Evolutionary conservation across 1,284 basidiomycete genomes (phyloP).

Genomic region (Jaminaea rosea): DNA sequence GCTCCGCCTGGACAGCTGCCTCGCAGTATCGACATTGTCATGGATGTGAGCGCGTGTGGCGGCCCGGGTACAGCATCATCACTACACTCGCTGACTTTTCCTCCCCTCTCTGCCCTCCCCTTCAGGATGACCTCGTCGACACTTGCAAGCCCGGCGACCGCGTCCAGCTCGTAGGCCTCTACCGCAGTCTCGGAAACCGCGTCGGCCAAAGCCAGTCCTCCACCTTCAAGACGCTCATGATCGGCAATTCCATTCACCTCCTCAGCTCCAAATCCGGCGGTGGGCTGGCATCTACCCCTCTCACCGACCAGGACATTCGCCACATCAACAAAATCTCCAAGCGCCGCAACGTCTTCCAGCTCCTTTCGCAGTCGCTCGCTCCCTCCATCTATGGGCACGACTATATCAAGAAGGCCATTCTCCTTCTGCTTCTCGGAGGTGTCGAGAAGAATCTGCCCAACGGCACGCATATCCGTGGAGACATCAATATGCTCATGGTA

Average conservation of each 20-base stretch:
- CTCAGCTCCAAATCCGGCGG: slow-evolving; percentile 92
- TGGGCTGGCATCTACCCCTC: slow-evolving; percentile 82
- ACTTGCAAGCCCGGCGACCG: slow-evolving; percentile 95
- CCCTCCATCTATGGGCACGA: slow-evolving; percentile 96
- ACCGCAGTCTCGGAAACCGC: slow-evolving; percentile 78
- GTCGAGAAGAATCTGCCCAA: slow-evolving; percentile 96
- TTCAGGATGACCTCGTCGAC: slow-evolving; percentile 96
- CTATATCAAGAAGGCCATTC: slow-evolving; percentile 86
- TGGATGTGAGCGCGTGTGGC: no score
- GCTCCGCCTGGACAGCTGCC: slow-evolving; percentile 95
- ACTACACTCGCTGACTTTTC: no score
- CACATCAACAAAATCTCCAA: slow-evolving; percentile 91
- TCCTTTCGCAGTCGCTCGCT: slow-evolving; percentile 88
- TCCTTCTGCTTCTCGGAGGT: slow-evolving; percentile 85
- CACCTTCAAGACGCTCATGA: slow-evolving; percentile 76
- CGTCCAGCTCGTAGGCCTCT: slow-evolving; percentile 91
- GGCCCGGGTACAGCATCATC: no score
- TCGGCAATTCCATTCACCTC: slow-evolving; percentile 94
- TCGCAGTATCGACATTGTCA: slow-evolving; percentile 84
- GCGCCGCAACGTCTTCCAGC: slow-evolving; percentile 67
- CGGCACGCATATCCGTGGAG: slow-evolving; percentile 96
- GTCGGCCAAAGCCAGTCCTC: slow-evolving; percentile 61
- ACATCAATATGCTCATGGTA: slow-evolving; percentile 99
- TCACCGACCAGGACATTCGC: slow-evolving; percentile 91
- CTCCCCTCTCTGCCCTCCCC: no score